Conservation (phyloP, 2,329 filamentous ascomycete genomes). For the Penicillium sp. region DNA sequence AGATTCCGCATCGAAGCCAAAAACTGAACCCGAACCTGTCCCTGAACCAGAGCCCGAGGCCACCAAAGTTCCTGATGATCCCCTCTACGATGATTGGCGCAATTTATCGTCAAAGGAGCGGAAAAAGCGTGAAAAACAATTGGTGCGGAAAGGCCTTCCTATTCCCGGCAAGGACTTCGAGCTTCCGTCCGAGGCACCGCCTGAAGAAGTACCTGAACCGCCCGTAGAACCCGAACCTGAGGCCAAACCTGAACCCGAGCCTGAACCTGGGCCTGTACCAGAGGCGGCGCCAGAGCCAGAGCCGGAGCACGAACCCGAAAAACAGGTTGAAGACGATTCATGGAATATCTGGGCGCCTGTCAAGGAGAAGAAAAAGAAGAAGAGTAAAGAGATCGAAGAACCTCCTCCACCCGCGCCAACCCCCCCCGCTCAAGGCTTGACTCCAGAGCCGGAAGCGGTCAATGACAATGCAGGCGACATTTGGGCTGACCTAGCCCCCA, state of each 20-base stretch:
- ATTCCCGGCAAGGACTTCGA: slow-evolving; percentile 31
- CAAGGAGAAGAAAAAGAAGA: slow-evolving; percentile 51
- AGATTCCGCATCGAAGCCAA: slow-evolving; percentile 25
- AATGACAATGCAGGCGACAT: slow-evolving; percentile 35
- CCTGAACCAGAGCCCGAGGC: slow-evolving; percentile 23
- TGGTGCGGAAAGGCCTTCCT: slow-evolving; percentile 29
- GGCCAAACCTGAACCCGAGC: slow-evolving; percentile 15
- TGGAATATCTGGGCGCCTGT: slow-evolving; percentile 38
- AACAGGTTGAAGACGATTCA: slow-evolving; percentile 23
- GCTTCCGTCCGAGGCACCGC: slow-evolving; percentile 20
- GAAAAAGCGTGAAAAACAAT: slow-evolving; percentile 42
- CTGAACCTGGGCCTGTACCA: slow-evolving; percentile 21
- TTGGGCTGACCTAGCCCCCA: slow-evolving; percentile 40
- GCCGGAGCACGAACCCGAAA: slow-evolving; percentile 15
- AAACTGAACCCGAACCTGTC: slow-evolving; percentile 36
- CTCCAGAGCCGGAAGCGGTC: slow-evolving; percentile 36
- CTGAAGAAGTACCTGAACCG: slow-evolving; percentile 23
- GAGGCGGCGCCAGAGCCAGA: slow-evolving; percentile 30
- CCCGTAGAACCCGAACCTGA: slow-evolving; percentile 17
- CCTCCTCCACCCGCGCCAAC: slow-evolving; percentile 49
- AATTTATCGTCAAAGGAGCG: slow-evolving; percentile 42
- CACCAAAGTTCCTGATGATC: slow-evolving; percentile 32
- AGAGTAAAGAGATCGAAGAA: slow-evolving; percentile 43
- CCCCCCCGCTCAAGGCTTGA: slow-evolving; percentile 45
- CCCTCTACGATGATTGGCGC: slow-evolving; percentile 36